Conservation (phyloP, 768 basidiomycete genomes). For the Asterophora parasitica region DNA sequence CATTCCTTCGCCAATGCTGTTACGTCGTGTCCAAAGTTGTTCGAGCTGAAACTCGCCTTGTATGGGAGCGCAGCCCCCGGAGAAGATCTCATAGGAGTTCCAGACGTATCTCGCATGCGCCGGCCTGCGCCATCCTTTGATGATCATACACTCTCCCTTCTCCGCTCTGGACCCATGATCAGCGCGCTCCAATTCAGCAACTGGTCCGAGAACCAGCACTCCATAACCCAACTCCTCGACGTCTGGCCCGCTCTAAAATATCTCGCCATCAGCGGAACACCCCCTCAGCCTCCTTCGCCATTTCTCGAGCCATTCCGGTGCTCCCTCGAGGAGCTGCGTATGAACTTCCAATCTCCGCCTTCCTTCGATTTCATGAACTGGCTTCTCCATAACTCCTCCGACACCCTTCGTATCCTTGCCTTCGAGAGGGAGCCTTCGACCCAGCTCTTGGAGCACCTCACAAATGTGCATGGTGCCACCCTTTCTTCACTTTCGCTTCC, state of each 20-base stretch:
- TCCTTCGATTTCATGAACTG: conserved; percentile 61
- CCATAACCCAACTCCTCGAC: conserved; percentile 57
- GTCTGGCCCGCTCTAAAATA: conserved; percentile 56
- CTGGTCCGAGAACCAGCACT: conserved; percentile 60
- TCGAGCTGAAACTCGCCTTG: conserved; percentile 49
- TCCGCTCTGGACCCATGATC: conserved; percentile 51
- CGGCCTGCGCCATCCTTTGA: conserved; percentile 52
- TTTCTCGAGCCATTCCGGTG: conserved; percentile 40
- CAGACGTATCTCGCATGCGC: conserved; percentile 41
- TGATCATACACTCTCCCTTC: conserved; percentile 42
- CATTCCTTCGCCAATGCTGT: conserved; percentile 56
- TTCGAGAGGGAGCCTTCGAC: conserved; percentile 56
- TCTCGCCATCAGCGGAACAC: conserved; percentile 56
- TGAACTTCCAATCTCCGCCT: conserved; percentile 64
- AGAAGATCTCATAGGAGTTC: conserved; percentile 44
- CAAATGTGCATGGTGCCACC: conserved; percentile 41
- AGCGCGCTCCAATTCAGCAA: conserved; percentile 59
- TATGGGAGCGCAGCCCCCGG: conserved; percentile 55
- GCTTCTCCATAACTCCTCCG: conserved; percentile 58
- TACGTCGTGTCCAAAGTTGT: conserved; percentile 53
- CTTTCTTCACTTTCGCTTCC: conserved; percentile 58
- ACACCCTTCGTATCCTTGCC: conserved; percentile 48
- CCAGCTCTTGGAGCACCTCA: conserved; percentile 51
- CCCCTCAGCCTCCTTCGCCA: conserved; percentile 43
- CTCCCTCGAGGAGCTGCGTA: conserved; percentile 47